Conservation (phyloP, 2,329 filamentous ascomycete species). For the Claviceps quebecensis region DNA sequence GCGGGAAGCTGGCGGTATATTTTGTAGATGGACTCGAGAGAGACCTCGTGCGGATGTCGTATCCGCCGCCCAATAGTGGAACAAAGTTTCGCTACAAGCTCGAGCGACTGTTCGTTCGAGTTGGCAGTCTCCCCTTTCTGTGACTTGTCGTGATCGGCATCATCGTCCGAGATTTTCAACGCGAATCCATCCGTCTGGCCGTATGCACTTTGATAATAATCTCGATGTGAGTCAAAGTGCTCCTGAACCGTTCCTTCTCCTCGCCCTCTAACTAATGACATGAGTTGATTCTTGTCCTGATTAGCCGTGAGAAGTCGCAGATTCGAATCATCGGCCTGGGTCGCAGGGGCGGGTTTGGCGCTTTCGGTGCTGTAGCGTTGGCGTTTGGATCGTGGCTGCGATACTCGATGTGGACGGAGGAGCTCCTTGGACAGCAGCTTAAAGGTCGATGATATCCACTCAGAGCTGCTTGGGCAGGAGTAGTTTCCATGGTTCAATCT, state of each 20-base stretch:
- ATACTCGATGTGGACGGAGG: conserved; percentile 6
- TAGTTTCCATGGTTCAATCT: conserved; percentile 1
- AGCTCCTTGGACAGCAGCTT: conserved; percentile 14
- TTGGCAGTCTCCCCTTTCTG: conserved; percentile 25
- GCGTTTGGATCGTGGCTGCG: conserved; percentile 6
- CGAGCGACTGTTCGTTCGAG: conserved; percentile 20
- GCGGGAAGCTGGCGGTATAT: conserved; percentile 37
- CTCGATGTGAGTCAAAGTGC: conserved; percentile 35
- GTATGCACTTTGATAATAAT: conserved; percentile 41
- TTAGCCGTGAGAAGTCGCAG: conserved; percentile 2
- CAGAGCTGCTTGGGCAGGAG: conserved; percentile 20
- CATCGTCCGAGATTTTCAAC: conserved; percentile 34
- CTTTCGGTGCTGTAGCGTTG: conserved; percentile 16
- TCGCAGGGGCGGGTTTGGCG: conserved; percentile 7
- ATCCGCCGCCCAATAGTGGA: conserved; percentile 26
- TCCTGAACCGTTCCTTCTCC: conserved; percentile 35
- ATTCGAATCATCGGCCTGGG: conserved; percentile 2
- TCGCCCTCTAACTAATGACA: conserved; percentile 38
- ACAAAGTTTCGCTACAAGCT: conserved; percentile 25
- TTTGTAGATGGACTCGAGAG: conserved; percentile 32
- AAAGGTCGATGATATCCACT: conserved; percentile 30
- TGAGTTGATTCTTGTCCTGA: conserved; percentile 29
- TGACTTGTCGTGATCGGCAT: conserved; percentile 34
- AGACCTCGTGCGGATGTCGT: conserved; percentile 25
- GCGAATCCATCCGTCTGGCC: conserved; percentile 35